phyloP scores from a whole-genome alignment of 2,329 filamentous ascomycete species.

The Colletotrichum aenigma region DNA sequence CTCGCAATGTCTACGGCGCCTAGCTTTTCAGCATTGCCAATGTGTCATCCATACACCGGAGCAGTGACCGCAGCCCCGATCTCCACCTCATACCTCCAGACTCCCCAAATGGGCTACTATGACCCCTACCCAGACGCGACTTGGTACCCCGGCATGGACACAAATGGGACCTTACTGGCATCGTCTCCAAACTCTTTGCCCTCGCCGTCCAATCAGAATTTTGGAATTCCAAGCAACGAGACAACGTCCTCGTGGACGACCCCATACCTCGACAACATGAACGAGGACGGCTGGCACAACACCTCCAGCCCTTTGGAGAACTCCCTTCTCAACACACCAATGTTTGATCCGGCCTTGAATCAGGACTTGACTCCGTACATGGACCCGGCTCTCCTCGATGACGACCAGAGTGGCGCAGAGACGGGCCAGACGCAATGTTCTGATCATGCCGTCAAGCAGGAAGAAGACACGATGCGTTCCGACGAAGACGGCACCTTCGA shows the following conservation, averaged over 20 bases:
- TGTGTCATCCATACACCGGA: not conserved
- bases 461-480: not conserved
- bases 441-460: not conserved
- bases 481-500: not conserved
- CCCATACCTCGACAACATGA: not conserved
- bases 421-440: not conserved
- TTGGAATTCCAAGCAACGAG: not conserved
- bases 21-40: not conserved
- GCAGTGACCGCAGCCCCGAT: not conserved
- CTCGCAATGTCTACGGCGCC: not conserved
- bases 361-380: not conserved
- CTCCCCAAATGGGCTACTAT: not conserved
- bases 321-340: not conserved
- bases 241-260: not conserved
- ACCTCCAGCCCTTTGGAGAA: not conserved
- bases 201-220: not conserved
- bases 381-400: not conserved
- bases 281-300: not conserved
- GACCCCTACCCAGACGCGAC: not conserved
- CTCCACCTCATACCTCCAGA: not conserved
- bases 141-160: not conserved
- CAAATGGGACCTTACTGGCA: not conserved
- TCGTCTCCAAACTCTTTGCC: not conserved
- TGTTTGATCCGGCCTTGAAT: not conserved
- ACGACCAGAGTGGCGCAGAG: not conserved